Evolutionary conservation across 768 basidiomycete species (phyloP), one percentile per base, ranked within the genome.

Genomic region (Lactarius tabidus): DNA sequence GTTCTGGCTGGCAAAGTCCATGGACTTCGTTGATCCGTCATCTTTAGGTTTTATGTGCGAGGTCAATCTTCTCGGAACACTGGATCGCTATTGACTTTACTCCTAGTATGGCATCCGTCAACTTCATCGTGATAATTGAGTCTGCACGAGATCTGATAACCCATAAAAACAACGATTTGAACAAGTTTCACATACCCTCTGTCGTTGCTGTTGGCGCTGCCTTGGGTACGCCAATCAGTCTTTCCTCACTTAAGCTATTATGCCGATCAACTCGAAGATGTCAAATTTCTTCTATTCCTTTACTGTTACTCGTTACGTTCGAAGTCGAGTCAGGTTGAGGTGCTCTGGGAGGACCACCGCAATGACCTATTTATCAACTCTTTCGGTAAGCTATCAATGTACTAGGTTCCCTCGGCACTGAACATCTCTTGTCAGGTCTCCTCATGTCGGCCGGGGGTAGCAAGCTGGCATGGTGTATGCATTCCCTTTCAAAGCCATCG

Each of bases 341-440:
- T 97, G n/a, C 82, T 97, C 33, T 98, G 93, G 94, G 92, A 97
- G 75, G 96, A 98, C 73, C 95, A 98, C 69, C 81, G 95, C 69
- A 98, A 95, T 71, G 96, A 96, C 71, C 73, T 94, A n/a, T 91
- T 85, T 73, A 86, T 93, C 73, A 94, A 94, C 71, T 78, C 82
- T 29, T 89, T 91, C 66, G 88, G 89, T 88, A 66, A 38, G 80
- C 61, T 35, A 54, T n/a, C n/a, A n/a, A n/a, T n/a, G n/a, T n/a
- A n/a, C n/a, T n/a, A n/a, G 7, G 35, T 31, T 39, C 63, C 15
- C 0, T 45, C 43, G 15, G 5, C n/a, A 55, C 51, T 35, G 60
- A n/a, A n/a, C n/a, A n/a, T n/a, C n/a, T n/a, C n/a, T n/a, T n/a
- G n/a, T 51, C 69, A 91, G 89, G 88, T 74, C 82, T 91, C 69